phyloP scores from a whole-genome alignment of 2,329 filamentous ascomycete species.

The Fusarium tricinctum region DNA sequence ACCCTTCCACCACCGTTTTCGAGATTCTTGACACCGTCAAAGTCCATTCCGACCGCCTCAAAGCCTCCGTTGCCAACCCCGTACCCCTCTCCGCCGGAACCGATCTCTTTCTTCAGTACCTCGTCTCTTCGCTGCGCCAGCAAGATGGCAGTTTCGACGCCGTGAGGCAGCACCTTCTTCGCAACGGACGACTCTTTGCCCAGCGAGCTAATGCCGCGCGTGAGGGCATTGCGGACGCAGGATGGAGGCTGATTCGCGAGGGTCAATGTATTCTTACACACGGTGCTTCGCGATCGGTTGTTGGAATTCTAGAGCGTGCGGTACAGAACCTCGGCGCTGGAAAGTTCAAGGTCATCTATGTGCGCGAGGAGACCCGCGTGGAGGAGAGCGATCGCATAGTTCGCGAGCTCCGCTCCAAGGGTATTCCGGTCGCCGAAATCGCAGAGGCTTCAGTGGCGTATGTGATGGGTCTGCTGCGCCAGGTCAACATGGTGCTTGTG shows the following conservation, averaged over 20 bases:
- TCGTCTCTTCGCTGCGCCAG: slow-evolving; percentile 80
- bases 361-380: slow-evolving; percentile 68
- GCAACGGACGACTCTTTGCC: slow-evolving; percentile 89
- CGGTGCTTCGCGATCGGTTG: slow-evolving; percentile 87
- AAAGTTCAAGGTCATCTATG: slow-evolving; percentile 88
- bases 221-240: slow-evolving; percentile 84
- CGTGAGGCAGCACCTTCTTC: slow-evolving; percentile 84
- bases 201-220: slow-evolving; percentile 87
- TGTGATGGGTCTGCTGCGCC: slow-evolving; percentile 69
- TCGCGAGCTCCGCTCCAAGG: slow-evolving; percentile 75
- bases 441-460: slow-evolving; percentile 79
- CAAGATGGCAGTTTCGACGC: slow-evolving; percentile 76
- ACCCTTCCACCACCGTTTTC: slow-evolving; percentile 86
- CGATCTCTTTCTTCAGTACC: slow-evolving; percentile 94
- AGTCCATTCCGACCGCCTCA: slow-evolving; percentile 81
- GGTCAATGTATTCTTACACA: slow-evolving; percentile 89
- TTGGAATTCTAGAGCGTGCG: slow-evolving; percentile 80
- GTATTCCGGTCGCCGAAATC: slow-evolving; percentile 80
- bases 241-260: slow-evolving; percentile 82
- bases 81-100: slow-evolving; percentile 94
- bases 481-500: slow-evolving; percentile 76
- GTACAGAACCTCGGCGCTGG: slow-evolving; percentile 67
- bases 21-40: slow-evolving; percentile 92
- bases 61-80: slow-evolving; percentile 84
- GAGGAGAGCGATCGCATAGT: slow-evolving; percentile 80